Evolutionary conservation across 2,329 filamentous ascomycete genomes (phyloP).

Genomic region (Phialophora tarda): DNA sequence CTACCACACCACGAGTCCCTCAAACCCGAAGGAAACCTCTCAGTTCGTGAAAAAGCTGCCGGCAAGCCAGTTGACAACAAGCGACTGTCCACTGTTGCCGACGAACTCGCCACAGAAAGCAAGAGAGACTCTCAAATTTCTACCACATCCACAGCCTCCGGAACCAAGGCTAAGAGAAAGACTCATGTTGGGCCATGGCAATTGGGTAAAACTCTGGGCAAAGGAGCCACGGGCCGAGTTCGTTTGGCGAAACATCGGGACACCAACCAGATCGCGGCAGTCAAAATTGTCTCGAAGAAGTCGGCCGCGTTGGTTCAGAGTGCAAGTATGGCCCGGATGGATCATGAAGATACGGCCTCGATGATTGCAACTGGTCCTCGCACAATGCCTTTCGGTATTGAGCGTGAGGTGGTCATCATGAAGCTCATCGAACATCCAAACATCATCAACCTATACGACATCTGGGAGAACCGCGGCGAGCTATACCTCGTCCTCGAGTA

Average conservation of each 20-base stretch:
- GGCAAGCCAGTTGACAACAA: slow-evolving; percentile 52
- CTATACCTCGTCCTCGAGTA: slow-evolving; percentile 97
- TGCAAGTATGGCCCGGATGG: slow-evolving; percentile 82
- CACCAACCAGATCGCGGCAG: slow-evolving; percentile 81
- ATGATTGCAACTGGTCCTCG: slow-evolving; percentile 65
- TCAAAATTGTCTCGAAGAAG: slow-evolving; percentile 92
- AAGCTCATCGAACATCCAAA: slow-evolving; percentile 95
- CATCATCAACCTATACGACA: slow-evolving; percentile 91
- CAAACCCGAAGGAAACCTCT: slow-evolving; percentile 40
- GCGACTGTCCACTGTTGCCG: slow-evolving; percentile 58
- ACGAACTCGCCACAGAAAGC: slow-evolving; percentile 54
- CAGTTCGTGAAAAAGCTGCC: slow-evolving; percentile 27
- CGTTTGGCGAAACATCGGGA: slow-evolving; percentile 79
- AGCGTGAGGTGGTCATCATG: slow-evolving; percentile 95
- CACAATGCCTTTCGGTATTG: slow-evolving; percentile 83
- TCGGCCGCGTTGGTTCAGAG: slow-evolving; percentile 81
- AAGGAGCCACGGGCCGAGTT: slow-evolving; percentile 87
- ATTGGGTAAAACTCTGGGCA: slow-evolving; percentile 84
- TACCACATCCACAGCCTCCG: slow-evolving; percentile 27
- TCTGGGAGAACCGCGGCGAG: slow-evolving; percentile 96
- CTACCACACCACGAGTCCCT: slow-evolving; percentile 42
- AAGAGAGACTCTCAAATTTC: slow-evolving; percentile 51
- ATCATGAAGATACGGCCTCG: slow-evolving; percentile 68
- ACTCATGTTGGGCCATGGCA: slow-evolving; percentile 93
- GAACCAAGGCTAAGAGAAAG: slow-evolving; percentile 61